Evolutionary conservation across 2,329 filamentous ascomycete genomes (phyloP), one percentile per base, ranked within the genome.

Genomic region (Aspergillus quadrilineatus): DNA sequence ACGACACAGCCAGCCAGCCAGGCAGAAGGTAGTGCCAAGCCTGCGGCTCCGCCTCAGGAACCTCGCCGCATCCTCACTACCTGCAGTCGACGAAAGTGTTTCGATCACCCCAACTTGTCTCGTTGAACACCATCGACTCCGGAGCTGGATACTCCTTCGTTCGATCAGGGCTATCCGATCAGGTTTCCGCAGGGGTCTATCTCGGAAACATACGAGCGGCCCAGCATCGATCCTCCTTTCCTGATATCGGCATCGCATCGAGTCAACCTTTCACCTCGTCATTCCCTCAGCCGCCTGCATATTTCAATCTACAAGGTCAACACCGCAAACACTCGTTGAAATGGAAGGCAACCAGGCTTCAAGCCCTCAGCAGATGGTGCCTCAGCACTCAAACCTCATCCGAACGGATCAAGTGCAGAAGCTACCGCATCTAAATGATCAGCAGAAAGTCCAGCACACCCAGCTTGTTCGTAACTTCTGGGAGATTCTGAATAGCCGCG

Each of bases 371-470:
- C 66, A 67, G 43, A 70, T 71, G 63, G 59, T 63, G 47, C 66
- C 69, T 12, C 75, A 77, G 61, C 73, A 77, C 48, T 73, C 75
- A 5, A 75, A 76, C 53, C 66, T 81, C 48, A 82, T 83, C 62
- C 77, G 77, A 44, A 79, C 80, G 30, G 77, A 80, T 55, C 79
- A 82, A 58, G 80, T 84, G 50, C 76, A 79, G 58, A 77, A 76
- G 56, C 73, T 84, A 5, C 80, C 80, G 4, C 75, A 79, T 67
- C 73, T 86, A 30, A 79, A 72, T 58, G 80, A 82, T 7, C 72
- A 79, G 48, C 78, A 82, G 63, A 86, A 85, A 71, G 70, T 76
- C 44, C 79, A 82, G 61, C 84, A 85, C 65, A 80, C 80, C 56
- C 72, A 77, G 48, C 74, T 80, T 17, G 78, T 86, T 59, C 75